Evolutionary conservation across 805 yeast genomes (phyloP).

Genomic region (Suhomyces prunicola): DNA sequence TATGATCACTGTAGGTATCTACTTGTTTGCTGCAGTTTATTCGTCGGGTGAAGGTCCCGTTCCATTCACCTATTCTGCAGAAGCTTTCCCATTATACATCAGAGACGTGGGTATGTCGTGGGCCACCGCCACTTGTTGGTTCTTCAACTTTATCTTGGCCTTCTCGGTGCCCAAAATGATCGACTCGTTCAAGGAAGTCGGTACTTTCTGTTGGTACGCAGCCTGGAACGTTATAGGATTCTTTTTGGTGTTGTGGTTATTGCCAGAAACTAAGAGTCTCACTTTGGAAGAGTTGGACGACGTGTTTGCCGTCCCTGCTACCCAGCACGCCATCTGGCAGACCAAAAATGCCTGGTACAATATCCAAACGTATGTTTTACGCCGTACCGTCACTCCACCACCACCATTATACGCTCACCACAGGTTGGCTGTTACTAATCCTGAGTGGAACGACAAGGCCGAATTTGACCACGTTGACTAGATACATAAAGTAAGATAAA

Average conservation of each 20-base stretch:
- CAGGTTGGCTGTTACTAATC: slow-evolving; percentile 57
- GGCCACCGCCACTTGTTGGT: slow-evolving; percentile 75
- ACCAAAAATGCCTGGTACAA: slow-evolving; percentile 33
- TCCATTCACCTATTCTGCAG: slow-evolving; percentile 86
- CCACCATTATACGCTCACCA: slow-evolving; percentile 58
- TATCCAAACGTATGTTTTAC: slow-evolving; percentile 46
- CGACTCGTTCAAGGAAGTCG: slow-evolving; percentile 67
- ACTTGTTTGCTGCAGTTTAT: slow-evolving; percentile 68
- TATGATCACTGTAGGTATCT: slow-evolving; percentile 68
- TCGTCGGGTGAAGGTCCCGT: slow-evolving; percentile 89
- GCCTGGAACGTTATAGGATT: slow-evolving; percentile 77
- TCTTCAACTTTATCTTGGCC: slow-evolving; percentile 66
- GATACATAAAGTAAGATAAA: neutral
- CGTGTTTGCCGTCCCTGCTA: slow-evolving; percentile 60
- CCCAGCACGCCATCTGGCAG: slow-evolving; percentile 50
- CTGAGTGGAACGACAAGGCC: slow-evolving; percentile 62
- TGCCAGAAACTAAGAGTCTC: slow-evolving; percentile 70
- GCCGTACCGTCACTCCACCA: slow-evolving; percentile 43
- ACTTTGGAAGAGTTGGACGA: slow-evolving; percentile 77
- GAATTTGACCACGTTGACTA: slow-evolving; percentile 51
- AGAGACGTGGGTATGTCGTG: slow-evolving; percentile 79
- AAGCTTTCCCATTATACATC: slow-evolving; percentile 73
- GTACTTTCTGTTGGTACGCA: slow-evolving; percentile 88
- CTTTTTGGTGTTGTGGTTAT: slow-evolving; percentile 65
- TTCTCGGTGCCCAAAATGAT: slow-evolving; percentile 77